These are phyloP conservation scores for Tirmania nivea DNA, from an alignment of 495 filamentous ascomycete species.

Conservation along the genomic window DNA sequence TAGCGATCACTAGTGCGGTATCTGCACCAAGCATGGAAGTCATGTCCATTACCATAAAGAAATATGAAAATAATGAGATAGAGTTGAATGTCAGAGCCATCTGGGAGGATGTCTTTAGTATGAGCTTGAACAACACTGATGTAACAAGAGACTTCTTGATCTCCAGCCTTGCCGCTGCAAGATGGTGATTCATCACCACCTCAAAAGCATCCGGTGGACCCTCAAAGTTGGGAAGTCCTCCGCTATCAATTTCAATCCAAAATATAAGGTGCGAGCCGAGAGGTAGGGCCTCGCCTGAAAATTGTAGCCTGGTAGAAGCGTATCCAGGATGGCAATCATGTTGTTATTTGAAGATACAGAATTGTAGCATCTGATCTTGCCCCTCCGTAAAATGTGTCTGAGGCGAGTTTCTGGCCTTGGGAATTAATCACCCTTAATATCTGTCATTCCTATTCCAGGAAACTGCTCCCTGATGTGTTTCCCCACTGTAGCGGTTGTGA, in stretches of 20 bases:
- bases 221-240: conserved; percentile 54
- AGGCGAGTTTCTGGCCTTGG: conserved; percentile 8
- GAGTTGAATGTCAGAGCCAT: no score
- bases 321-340: conserved; percentile 75
- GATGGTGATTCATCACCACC: conserved; percentile 49
- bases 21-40: no score
- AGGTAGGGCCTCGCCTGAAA: conserved; percentile 51
- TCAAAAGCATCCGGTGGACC: conserved; percentile 43
- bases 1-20: no score
- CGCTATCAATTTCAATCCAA: conserved; percentile 47
- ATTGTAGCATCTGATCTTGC: conserved; percentile 34
- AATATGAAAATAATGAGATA: no score
- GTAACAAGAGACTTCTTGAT: no score
- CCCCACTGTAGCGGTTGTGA: conserved; percentile 29
- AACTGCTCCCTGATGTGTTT: conserved; percentile 29
- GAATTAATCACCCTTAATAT: conserved; percentile 11
- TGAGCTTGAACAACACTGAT: no score
- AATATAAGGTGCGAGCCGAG: conserved; percentile 40
- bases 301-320: conserved; percentile 50
- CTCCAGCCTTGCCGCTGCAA: neutral
- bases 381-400: conserved; percentile 10
- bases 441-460: conserved; percentile 20
- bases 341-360: conserved; percentile 53
- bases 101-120: no score
- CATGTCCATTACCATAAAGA: no score